These are phyloP conservation scores for Tulasnella calospora DNA, from an alignment of 768 basidiomycete genomes.

Conservation along the genomic window DNA sequence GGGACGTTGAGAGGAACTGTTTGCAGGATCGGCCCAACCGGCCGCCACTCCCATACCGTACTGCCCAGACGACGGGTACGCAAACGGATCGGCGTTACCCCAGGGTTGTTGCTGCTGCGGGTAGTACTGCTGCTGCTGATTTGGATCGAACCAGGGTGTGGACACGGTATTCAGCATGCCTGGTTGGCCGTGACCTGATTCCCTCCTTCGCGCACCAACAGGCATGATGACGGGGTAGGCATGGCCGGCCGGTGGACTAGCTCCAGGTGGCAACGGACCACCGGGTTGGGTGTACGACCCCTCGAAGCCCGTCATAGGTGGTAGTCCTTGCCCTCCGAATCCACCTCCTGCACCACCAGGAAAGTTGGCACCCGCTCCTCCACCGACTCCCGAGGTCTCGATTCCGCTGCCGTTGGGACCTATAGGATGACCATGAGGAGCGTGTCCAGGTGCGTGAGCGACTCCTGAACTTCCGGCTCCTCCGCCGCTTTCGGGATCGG, in stretches of 20 bases:
- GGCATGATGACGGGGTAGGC: neutral
- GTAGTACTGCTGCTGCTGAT: neutral
- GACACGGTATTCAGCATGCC: neutral
- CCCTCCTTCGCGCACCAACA: neutral
- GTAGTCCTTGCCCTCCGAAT: neutral
- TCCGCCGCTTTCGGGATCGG: neutral
- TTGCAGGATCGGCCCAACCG: neutral
- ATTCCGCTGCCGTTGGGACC: neutral
- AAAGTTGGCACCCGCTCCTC: neutral
- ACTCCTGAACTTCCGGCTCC: neutral
- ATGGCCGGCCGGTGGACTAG: neutral
- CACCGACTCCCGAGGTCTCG: neutral
- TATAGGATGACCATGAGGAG: neutral
- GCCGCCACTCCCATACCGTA: neutral
- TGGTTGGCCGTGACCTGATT: neutral
- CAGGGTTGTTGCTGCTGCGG: neutral
- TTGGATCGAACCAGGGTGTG: neutral
- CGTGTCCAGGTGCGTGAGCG: neutral
- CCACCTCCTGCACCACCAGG: neutral
- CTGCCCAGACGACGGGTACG: neutral
- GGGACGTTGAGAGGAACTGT: neutral
- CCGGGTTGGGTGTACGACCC: neutral
- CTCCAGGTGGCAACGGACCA: neutral
- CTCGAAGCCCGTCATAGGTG: neutral
- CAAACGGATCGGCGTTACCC: neutral